phyloP scores from a whole-genome alignment of 2,329 filamentous ascomycete species.

The Curvularia hawaiiensis region DNA sequence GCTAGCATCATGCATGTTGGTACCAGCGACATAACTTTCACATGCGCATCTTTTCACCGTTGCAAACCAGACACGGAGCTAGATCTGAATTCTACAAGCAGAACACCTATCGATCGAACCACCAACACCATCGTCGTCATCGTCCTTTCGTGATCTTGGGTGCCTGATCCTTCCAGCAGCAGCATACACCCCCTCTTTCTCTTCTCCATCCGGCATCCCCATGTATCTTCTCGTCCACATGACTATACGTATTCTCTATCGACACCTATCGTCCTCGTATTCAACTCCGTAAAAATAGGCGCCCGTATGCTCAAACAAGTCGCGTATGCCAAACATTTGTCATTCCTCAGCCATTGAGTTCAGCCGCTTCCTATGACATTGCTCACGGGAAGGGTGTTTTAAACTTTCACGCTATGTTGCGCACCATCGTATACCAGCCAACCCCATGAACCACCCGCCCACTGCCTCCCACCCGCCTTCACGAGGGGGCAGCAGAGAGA shows the following conservation, averaged over 20 bases:
- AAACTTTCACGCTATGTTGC: conserved; percentile 9
- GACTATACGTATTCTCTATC: not conserved
- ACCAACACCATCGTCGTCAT: not conserved
- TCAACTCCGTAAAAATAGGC: not conserved
- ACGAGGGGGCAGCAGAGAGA: not conserved
- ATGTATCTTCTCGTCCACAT: not conserved
- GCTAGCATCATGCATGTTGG: not conserved
- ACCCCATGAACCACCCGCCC: conserved; percentile 10
- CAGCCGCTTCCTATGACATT: not conserved
- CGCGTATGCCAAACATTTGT: not conserved
- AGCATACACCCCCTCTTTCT: not conserved
- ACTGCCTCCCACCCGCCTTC: conserved; percentile 3
- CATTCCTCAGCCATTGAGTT: not conserved
- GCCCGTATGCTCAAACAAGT: not conserved
- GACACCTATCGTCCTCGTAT: not conserved
- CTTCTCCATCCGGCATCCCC: not conserved
- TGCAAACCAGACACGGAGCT: not conserved
- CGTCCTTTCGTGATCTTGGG: not conserved
- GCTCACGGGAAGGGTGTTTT: not conserved
- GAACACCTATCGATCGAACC: not conserved
- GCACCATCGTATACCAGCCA: not conserved
- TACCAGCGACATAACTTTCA: not conserved
- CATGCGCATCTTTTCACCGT: not conserved
- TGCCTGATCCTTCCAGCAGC: not conserved
- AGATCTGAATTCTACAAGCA: not conserved